Evolutionary conservation across 2,329 filamentous ascomycete species (phyloP), one percentile per base, ranked within the genome.

Genomic region (Cyphellophora europaea): DNA sequence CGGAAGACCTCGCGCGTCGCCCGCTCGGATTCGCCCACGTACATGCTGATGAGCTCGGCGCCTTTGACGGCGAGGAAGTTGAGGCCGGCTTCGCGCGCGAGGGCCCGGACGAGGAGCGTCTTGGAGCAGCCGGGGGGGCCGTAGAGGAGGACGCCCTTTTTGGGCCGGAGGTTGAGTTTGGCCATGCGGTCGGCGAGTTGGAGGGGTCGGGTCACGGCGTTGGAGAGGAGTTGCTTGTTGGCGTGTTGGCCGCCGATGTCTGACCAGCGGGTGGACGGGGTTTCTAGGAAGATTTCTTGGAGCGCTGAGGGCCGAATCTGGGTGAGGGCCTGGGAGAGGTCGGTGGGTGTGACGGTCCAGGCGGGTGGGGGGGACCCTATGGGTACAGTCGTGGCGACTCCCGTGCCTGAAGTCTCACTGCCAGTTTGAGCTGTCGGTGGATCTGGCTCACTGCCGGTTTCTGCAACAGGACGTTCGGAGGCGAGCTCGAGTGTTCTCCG

Each of bases 61-160:
- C 87, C 89, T 61, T 95, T 94, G 46, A 96, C 84, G 6, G 87
- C 82, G 53, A 95, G 79, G 66, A 95, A 95, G 57, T 95, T 95
- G 59, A 93, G 79, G 3, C 82, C 82, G 18, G 84, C 85, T 56
- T 93, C 87, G 5, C 86, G 93, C 11, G 89, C 89, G 48, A 93
- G 75, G 17, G 89, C 89, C 55, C 93, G 87, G 0, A 89, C 89
- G 0, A 79, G 86, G 55, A 95, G 74, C 0, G 89, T 96, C 62
- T 96, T 96, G 44, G 87, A 93, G 61, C 89, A 95, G 3, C 89
- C 89, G 0, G 89, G 89, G 0, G 89, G 89, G 0, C 89, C 89
- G 56, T 94, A 95, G 3, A 96, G 71, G 5, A 96, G 69, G 11
- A 94, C 74, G 1, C 88, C 87, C 53, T 89, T 93, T 37, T 80